Evolutionary conservation across 768 basidiomycete genomes (phyloP), one percentile per base, ranked within the genome.

Genomic region (Pholiota molesta): DNA sequence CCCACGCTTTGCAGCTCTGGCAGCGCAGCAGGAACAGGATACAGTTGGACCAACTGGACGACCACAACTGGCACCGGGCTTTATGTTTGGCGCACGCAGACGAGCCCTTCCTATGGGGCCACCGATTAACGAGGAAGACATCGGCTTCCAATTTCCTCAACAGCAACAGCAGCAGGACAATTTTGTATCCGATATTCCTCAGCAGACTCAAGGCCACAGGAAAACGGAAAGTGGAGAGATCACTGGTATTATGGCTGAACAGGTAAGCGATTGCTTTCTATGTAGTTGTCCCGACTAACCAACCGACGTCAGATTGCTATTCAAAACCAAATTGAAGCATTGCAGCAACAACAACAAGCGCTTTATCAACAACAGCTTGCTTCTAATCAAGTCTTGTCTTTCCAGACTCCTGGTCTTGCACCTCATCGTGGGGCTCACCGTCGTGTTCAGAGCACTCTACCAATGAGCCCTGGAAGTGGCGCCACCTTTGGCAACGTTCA

Each of bases 201-300:
- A 79, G 60, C 75, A 73, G 60, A 74, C 74, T 31, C 73, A 74
- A 65, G 72, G 69, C 54, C 85, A 86, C 66, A 79, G 88, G 64
- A 86, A 88, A 72, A 73, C 79, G 35, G 88, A 91, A 52, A 84
- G 82, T 58, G 89, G 87, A 55, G 94, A 97, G 72, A 86, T 95
- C 59, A 86, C 85, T 35, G 92, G 92, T 26, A 91, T 96, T 60
- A 95, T 98, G 94, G 94, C 94, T 6, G 95, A 98, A 75, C 97
- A 98, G 85, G 95, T 94, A 87, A 77, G 86, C 85, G 33, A 55
- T 17, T n/a, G 26, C 51, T 60, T 55, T 39, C 42, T 31, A 39
- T 1, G 37, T 49, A 40, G 54, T 58, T 21, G 65, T 59, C 37
- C 61, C 51, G n/a, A 52, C 40, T 29, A 3, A 53, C 40, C 52